Percentiles rank a stretch among this genome's conserved stretches.
phyloP scores from a whole-genome alignment of 805 yeast genomes.

The baker's yeast (Saccharomyces cerevisiae) region DNA sequence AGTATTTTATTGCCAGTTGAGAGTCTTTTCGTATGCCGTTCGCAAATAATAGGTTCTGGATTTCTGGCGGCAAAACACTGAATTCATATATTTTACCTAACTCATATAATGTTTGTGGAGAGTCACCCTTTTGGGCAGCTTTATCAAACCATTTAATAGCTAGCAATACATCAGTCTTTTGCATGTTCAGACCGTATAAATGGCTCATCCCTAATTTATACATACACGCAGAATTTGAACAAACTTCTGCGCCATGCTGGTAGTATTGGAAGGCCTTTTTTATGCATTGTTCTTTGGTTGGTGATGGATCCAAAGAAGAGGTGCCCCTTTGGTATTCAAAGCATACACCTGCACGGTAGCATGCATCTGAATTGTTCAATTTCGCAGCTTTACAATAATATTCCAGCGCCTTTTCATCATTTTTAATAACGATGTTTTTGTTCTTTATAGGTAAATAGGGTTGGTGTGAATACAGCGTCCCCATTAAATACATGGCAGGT shows the following conservation, averaged over 20 bases:
- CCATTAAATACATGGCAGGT: slow-evolving; percentile 52
- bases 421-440: slow-evolving; percentile 40
- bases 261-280: slow-evolving; percentile 47
- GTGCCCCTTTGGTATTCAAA: slow-evolving; percentile 46
- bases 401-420: slow-evolving; percentile 54
- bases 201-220: slow-evolving; percentile 63
- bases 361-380: slow-evolving; percentile 49
- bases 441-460: slow-evolving; percentile 39
- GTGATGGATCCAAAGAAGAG: slow-evolving; percentile 14
- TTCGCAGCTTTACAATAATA: slow-evolving; percentile 52
- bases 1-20: slow-evolving; percentile 42
- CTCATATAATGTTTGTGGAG: slow-evolving; percentile 52
- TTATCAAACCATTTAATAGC: slow-evolving; percentile 46
- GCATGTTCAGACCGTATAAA: slow-evolving; percentile 41
- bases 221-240: slow-evolving; percentile 55
- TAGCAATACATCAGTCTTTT: slow-evolving; percentile 6
- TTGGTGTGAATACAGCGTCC: slow-evolving; percentile 51
- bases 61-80: slow-evolving; percentile 26
- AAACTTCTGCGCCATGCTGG: slow-evolving; percentile 51
- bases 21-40: slow-evolving; percentile 25
- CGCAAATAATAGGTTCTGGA: slow-evolving; percentile 12
- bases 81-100: slow-evolving; percentile 48
- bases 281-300: slow-evolving; percentile 30
- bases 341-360: slow-evolving; percentile 64
- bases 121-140: slow-evolving; percentile 35